phyloP scores from a whole-genome alignment of 441 rosid species.

The Populus hybrid region DNA sequence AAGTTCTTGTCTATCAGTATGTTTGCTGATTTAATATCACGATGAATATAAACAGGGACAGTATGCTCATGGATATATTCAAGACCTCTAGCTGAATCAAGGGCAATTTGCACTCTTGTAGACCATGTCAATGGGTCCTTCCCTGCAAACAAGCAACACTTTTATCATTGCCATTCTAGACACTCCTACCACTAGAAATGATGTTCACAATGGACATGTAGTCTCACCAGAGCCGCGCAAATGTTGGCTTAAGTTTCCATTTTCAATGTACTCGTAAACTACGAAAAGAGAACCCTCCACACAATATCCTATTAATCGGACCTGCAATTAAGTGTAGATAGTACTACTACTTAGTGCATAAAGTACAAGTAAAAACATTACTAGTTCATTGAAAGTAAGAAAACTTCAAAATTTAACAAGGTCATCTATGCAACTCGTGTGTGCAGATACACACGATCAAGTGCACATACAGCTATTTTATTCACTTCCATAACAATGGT shows the following conservation, averaged over 20 bases:
- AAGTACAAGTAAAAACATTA: not conserved
- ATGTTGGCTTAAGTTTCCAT: slow-evolving; percentile 91
- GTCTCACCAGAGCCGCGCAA: slow-evolving; percentile 75
- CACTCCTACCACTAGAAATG: slow-evolving; percentile 4
- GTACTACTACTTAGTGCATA: not conserved
- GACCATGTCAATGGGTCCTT: slow-evolving; percentile 83
- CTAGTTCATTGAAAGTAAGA: not conserved
- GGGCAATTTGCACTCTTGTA: slow-evolving; percentile 89
- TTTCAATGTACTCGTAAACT: slow-evolving; percentile 83
- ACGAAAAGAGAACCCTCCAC: slow-evolving; percentile 94
- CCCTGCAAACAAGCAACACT: slow-evolving; percentile 41
- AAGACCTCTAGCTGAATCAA: slow-evolving; percentile 97
- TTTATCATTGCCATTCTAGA: slow-evolving; percentile 8
- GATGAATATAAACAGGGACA: slow-evolving; percentile 93
- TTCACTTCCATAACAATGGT: not conserved
- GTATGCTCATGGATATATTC: slow-evolving; percentile 98
- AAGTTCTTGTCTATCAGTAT: slow-evolving; percentile 85
- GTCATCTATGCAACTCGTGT: not conserved
- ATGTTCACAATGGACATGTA: slow-evolving; percentile 13
- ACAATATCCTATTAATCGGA: slow-evolving; percentile 91
- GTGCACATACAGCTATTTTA: not conserved
- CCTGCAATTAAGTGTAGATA: slow-evolving; percentile 37
- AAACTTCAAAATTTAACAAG: not conserved
- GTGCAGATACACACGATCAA: not conserved
- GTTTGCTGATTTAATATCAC: slow-evolving; percentile 94